Percentiles rank a stretch among this genome's conserved stretches.
Evolutionary conservation across 164 flowering plant genomes (phyloP).

Genomic region (Tetrastigma voinierianum): DNA sequence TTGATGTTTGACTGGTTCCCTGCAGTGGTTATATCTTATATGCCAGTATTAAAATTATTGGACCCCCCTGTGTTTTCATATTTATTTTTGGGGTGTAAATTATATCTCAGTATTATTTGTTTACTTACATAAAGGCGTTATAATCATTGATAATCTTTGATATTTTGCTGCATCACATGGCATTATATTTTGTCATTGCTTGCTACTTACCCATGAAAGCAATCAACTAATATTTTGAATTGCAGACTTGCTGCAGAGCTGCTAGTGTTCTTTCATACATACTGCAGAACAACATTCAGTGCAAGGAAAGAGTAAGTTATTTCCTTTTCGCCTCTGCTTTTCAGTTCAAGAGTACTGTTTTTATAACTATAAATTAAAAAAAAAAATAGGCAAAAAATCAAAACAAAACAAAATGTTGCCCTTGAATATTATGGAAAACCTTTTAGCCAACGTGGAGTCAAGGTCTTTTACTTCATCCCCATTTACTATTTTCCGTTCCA

Average conservation of each 20-base stretch:
- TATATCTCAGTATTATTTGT: no score
- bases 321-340: not conserved
- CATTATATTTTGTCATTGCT: slow-evolving; percentile 1
- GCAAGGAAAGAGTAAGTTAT: slow-evolving; percentile 81
- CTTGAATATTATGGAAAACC: not conserved
- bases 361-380: no score
- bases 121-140: no score
- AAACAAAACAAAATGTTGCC: not conserved
- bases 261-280: slow-evolving; percentile 90
- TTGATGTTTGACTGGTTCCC: no score
- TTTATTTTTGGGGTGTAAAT: no score
- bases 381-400: no score
- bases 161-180: not conserved
- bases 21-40: no score
- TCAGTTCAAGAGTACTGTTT: not conserved
- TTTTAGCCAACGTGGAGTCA: not conserved
- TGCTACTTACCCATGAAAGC: not conserved
- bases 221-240: slow-evolving; percentile 20
- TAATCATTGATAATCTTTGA: not conserved
- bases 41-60: no score
- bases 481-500: not conserved
- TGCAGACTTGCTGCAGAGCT: slow-evolving; percentile 91
- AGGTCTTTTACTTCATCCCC: not conserved
- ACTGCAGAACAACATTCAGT: slow-evolving; percentile 72
- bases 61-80: not conserved